These are phyloP conservation scores for Logfia minima DNA, from an alignment of 129 eudicot species.

Conservation along the genomic window DNA sequence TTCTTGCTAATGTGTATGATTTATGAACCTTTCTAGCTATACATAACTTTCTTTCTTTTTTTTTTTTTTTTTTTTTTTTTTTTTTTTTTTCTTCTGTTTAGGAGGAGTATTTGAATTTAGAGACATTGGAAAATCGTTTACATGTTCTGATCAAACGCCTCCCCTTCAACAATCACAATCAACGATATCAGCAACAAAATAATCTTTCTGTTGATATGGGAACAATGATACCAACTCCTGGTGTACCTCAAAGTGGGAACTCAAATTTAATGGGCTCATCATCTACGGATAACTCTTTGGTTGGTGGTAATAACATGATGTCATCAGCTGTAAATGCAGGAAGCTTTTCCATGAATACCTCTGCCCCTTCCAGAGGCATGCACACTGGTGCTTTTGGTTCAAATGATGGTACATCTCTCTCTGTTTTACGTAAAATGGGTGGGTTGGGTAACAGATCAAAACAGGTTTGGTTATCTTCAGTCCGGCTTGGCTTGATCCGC, in stretches of 20 bases:
- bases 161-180: conserved; percentile 42
- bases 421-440: not conserved
- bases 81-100: conserved; percentile 22
- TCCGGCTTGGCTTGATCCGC: not conserved
- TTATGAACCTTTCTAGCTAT: not conserved
- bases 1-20: not conserved
- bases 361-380: conserved; percentile 47
- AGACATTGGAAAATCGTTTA: conserved; percentile 71
- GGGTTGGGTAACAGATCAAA: not conserved
- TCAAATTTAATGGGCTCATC: conserved; percentile 48
- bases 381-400: conserved; percentile 49
- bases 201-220: conserved; percentile 57
- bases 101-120: conserved; percentile 83
- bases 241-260: conserved; percentile 76
- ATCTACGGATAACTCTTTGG: conserved; percentile 19
- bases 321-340: conserved; percentile 46
- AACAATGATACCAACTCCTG: conserved; percentile 97
- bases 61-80: not conserved
- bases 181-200: conserved; percentile 50
- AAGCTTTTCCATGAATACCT: conserved; percentile 45
- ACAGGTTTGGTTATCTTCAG: not conserved
- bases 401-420: not conserved
- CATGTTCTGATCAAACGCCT: conserved; percentile 46
- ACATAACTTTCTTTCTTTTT: not conserved
- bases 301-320: conserved; percentile 14